These are phyloP conservation scores for Sporodiniella umbellata DNA, from an alignment of 371 early-diverging fungal genomes.

Conservation along the genomic window DNA sequence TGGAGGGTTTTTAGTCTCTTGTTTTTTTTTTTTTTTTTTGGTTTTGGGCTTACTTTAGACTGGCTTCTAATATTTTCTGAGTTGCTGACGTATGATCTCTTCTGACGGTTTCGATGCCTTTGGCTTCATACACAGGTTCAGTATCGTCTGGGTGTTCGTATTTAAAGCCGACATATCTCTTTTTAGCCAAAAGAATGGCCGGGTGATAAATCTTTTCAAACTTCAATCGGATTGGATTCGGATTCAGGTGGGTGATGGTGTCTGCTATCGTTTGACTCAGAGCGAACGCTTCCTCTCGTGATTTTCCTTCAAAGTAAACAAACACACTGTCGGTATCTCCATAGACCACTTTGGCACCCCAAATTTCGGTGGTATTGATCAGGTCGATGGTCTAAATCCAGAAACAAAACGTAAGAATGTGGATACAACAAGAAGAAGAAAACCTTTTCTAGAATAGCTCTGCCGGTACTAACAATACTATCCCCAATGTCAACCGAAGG, in stretches of 20 bases:
- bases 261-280: conserved; percentile 77
- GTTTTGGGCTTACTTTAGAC: conserved; percentile 63
- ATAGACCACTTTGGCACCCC: conserved; percentile 84
- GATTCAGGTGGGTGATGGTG: conserved; percentile 68
- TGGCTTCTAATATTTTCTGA: conserved; percentile 72
- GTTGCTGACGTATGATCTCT: conserved; percentile 81
- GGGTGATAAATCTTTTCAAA: conserved; percentile 93
- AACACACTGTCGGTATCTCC: conserved; percentile 94
- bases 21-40: too few species aligned
- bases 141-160: conserved; percentile 58
- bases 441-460: conserved; percentile 75
- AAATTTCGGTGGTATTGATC: conserved; percentile 60
- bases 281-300: conserved; percentile 71
- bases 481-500: conserved; percentile 90
- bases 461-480: conserved; percentile 83
- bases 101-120: conserved; percentile 92
- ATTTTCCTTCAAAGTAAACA: conserved; percentile 68
- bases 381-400: conserved; percentile 53
- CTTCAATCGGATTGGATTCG: conserved; percentile 80
- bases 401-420: background rate
- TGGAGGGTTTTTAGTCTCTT: background rate
- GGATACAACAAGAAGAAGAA: background rate
- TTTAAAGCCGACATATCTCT: conserved; percentile 87
- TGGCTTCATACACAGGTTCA: conserved; percentile 84
- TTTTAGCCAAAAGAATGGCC: conserved; percentile 83